Evolutionary conservation across 306 rosid species (phyloP), one percentile per base, ranked within the genome.

Genomic region (Biancaea sappan): DNA sequence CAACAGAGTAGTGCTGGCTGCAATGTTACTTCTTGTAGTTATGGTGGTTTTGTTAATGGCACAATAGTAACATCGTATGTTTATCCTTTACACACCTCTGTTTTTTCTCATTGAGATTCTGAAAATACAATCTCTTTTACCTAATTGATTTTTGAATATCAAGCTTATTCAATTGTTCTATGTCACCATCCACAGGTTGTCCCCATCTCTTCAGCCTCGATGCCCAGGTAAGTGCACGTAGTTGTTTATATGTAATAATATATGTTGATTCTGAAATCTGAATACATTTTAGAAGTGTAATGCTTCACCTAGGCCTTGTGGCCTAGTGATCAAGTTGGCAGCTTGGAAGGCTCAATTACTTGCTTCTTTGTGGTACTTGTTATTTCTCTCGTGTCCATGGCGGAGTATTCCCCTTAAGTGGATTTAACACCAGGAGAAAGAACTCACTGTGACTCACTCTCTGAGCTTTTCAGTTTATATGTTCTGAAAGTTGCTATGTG

Each of bases 1-100:
- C 97, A 88, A 83, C 96, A 86, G 70, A 88, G 79, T 74, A 71
- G 93, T 74, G 98, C 72, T 14, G 99, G 99, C 68, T 95, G 99
- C 91, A 95, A 90, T 69, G 93, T 95, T 53, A 87, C 92, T 50
- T 82, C 99, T 80, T 95, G 99, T 67, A 77, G 35, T 72, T 95
- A 95, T 77, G 87, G 85, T 56, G 99, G 99, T 56, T 77, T 86
- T 34, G 92, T 82, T 16, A 95, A 95, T 54, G 97, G 98, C 77
- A 76, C 96, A 81, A 92, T 95, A 21, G 28, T 80, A n/a, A 87
- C 98, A 3, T 73, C 46, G 99, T 95, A 90, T 72, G 93, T 37
- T 63, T 35, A 28, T 70, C 32, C 34, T 59, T 40, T 34, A 6
- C 28, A 0, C 52, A 24, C 54, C 3, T 70, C 5, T 75, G n/a